phyloP scores from a whole-genome alignment of 768 basidiomycete genomes.

The Suillus occidentalis region DNA sequence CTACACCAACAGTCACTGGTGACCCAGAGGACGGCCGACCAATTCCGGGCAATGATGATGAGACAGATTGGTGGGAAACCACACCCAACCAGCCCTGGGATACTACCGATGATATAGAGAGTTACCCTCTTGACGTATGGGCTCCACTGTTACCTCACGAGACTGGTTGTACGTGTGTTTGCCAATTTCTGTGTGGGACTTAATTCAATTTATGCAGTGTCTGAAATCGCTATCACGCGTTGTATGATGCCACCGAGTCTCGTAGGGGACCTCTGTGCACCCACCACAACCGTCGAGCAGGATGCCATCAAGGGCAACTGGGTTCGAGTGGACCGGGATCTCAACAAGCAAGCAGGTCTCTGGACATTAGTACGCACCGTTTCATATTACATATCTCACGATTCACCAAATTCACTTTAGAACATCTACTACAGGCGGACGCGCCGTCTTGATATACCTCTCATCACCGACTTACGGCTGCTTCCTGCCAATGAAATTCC shows the following conservation, averaged over 20 bases:
- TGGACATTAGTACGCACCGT: slow-evolving; percentile 59
- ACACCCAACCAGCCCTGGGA: slow-evolving; percentile 31
- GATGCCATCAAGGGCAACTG: slow-evolving; percentile 83
- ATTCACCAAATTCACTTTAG: slow-evolving; percentile 28
- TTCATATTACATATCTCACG: background rate
- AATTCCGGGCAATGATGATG: slow-evolving; percentile 21
- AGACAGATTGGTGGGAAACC: slow-evolving; percentile 73
- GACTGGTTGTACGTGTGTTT: slow-evolving; percentile 61
- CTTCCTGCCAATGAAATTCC: slow-evolving; percentile 57
- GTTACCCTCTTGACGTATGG: slow-evolving; percentile 81
- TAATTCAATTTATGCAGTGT: slow-evolving; percentile 40
- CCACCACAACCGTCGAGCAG: slow-evolving; percentile 64
- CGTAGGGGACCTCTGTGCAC: slow-evolving; percentile 61
- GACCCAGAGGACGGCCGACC: slow-evolving; percentile 9
- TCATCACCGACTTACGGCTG: slow-evolving; percentile 72
- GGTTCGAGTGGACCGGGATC: slow-evolving; percentile 83
- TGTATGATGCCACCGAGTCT: slow-evolving; percentile 67
- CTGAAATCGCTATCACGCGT: slow-evolving; percentile 71
- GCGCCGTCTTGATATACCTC: slow-evolving; percentile 74
- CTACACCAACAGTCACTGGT: background rate
- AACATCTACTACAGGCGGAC: slow-evolving; percentile 86
- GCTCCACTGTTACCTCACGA: slow-evolving; percentile 71
- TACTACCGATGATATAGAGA: slow-evolving; percentile 54
- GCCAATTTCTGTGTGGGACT: background rate
- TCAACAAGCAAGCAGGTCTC: slow-evolving; percentile 64